Evolutionary conservation across 2,329 filamentous ascomycete genomes (phyloP), one percentile per base, ranked within the genome.

Genomic region (Juglanconis sp.): DNA sequence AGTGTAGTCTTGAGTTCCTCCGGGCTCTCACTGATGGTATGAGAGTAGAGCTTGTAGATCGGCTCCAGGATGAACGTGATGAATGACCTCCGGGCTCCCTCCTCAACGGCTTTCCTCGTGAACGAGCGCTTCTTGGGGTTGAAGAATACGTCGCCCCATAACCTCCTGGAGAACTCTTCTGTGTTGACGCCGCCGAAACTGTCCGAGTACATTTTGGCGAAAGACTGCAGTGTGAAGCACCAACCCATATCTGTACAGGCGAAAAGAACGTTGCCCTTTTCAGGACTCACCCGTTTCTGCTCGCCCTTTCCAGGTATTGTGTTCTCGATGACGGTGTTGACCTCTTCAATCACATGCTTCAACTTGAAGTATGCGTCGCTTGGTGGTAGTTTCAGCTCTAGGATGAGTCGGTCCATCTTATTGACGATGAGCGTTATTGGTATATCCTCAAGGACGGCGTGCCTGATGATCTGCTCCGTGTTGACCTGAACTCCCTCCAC

Each of bases 401-500:
- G 77, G 64, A 99, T 96, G 62, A 99, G 78, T 31, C 95, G 87
- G 69, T 99, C 95, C 87, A 99, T 89, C 79, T 99, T 99, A 82
- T 98, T 99, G 76, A 99, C 84, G 59, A 99, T 87, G 63, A 99
- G 79, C 0, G 92, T 95, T 67, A 99, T 77, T 1, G 95, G 94
- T 4, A 98, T 81, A 68, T 92, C 91, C 72, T 97, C 91, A 34
- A 96, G 81, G 3, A 97, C 89, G 2, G 93, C 93, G 74, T 99
- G 92, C 76, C 92, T 96, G 77, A 99, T 97, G 68, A 96, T 93
- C 73, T 97, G 91, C 76, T 99, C 94, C 0, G 95, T 96, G 73
- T 96, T 96, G 68, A 95, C 85, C 77, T 98, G 95, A n/a, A 99
- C 93, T n/a, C 95, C 95, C 74, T 99, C 95, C 1, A 99, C 91